Evolutionary conservation across 2,329 filamentous ascomycete genomes (phyloP).

Genomic region (Apiospora pterosperma): DNA sequence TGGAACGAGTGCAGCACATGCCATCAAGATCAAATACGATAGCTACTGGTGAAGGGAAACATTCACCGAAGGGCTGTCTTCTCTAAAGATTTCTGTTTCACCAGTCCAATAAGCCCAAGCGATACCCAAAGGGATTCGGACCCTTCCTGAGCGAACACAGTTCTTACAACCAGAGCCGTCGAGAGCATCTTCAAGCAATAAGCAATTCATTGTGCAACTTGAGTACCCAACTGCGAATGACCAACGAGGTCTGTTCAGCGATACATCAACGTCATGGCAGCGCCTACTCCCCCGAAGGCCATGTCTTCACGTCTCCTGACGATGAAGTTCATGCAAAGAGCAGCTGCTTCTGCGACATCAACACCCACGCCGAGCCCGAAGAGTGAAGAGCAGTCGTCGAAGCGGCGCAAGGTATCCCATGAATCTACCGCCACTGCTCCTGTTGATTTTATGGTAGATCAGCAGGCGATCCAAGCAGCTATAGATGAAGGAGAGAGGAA

Average conservation of each 20-base stretch:
- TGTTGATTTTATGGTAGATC: constrained; percentile 48
- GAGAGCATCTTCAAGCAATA: neutral
- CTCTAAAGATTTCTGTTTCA: neutral
- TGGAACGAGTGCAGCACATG: neutral
- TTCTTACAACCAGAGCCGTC: neutral
- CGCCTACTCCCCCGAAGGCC: constrained; percentile 39
- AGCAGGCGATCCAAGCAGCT: constrained; percentile 59
- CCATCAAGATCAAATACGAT: neutral
- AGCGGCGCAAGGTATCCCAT: constrained; percentile 56
- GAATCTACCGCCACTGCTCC: constrained; percentile 30
- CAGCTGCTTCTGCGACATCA: constrained; percentile 36
- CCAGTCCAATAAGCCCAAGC: neutral
- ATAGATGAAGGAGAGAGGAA: constrained; percentile 65
- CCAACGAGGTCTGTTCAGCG: neutral
- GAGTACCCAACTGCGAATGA: neutral
- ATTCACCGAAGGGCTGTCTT: no score
- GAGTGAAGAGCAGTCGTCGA: constrained; percentile 50
- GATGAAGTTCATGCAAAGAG: constrained; percentile 98
- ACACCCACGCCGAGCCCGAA: constrained; percentile 34
- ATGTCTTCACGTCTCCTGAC: constrained; percentile 87
- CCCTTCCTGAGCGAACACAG: neutral
- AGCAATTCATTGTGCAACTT: neutral
- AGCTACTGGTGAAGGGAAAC: neutral
- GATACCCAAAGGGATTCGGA: neutral
- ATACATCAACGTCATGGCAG: neutral